phyloP scores from a whole-genome alignment of 2,329 filamentous ascomycete species.

The Colletotrichum sp. region DNA sequence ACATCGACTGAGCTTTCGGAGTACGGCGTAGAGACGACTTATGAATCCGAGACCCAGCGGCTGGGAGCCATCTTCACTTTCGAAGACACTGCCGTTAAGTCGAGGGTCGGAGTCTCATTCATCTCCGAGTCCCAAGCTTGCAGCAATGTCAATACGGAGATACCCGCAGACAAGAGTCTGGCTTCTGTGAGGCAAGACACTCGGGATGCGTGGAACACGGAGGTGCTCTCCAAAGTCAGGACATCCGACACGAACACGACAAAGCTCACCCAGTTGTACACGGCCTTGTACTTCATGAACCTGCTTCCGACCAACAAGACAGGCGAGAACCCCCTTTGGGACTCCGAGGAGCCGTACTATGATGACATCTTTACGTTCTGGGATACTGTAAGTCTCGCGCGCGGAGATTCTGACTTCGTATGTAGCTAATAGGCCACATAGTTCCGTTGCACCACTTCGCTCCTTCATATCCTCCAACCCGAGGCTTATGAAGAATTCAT shows the following conservation, averaged over 20 bases:
- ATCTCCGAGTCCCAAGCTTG: slow-evolving; percentile 69
- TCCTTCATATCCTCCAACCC: slow-evolving; percentile 71
- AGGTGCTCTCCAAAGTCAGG: slow-evolving; percentile 68
- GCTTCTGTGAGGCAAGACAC: slow-evolving; percentile 49
- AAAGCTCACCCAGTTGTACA: slow-evolving; percentile 68
- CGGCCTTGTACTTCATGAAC: slow-evolving; percentile 73
- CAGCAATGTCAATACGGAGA: slow-evolving; percentile 59
- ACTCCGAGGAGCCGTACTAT: slow-evolving; percentile 70
- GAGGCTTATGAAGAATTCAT: slow-evolving; percentile 68
- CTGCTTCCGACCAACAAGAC: slow-evolving; percentile 73
- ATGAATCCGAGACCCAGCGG: slow-evolving; percentile 40
- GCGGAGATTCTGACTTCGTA: too few relatives aligned
- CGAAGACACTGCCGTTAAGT: slow-evolving; percentile 47
- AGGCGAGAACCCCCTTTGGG: slow-evolving; percentile 73
- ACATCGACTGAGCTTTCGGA: slow-evolving; percentile 32
- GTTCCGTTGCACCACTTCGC: slow-evolving; percentile 68
- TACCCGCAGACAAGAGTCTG: slow-evolving; percentile 50
- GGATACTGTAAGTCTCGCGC: slow-evolving; percentile 43
- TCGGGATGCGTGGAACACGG: slow-evolving; percentile 61
- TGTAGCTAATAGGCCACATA: slow-evolving; percentile 6
- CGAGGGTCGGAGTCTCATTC: slow-evolving; percentile 71
- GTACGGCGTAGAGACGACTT: slow-evolving; percentile 34
- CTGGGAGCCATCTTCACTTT: slow-evolving; percentile 63
- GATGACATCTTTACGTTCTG: slow-evolving; percentile 76
- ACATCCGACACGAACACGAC: slow-evolving; percentile 60